These are phyloP conservation scores for Boletus rubescentipes DNA, from an alignment of 768 basidiomycete genomes.

Conservation along the genomic window DNA sequence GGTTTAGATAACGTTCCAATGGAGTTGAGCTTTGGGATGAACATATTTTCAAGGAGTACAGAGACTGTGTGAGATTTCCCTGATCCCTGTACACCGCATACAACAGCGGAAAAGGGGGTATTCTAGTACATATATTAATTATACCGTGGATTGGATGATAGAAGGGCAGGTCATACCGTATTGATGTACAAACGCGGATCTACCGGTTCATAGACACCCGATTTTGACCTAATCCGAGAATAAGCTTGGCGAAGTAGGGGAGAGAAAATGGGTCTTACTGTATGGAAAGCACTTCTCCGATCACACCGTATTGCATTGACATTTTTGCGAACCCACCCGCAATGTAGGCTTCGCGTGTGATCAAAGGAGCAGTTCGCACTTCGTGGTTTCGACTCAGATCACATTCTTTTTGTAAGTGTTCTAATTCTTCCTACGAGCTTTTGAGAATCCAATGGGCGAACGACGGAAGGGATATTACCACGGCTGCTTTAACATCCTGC, in stretches of 20 bases:
- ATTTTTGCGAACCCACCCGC: slow-evolving; percentile 22
- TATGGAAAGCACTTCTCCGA: slow-evolving; percentile 39
- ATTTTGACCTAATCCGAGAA: slow-evolving; percentile 25
- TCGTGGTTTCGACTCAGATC: slow-evolving; percentile 24
- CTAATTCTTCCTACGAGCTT: slow-evolving; percentile 2
- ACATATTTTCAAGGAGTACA: slow-evolving; percentile 63
- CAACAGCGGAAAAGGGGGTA: slow-evolving; percentile 64
- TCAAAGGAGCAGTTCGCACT: slow-evolving; percentile 44
- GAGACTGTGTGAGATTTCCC: slow-evolving; percentile 73
- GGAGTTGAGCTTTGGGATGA: slow-evolving; percentile 46
- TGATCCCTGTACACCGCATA: slow-evolving; percentile 73
- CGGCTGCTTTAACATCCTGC: slow-evolving; percentile 4
- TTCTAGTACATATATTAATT: slow-evolving; percentile 40
- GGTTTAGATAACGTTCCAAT: slow-evolving; percentile 53
- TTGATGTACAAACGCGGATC: slow-evolving; percentile 63
- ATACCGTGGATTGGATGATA: background rate
- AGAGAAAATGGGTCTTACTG: slow-evolving; percentile 22
- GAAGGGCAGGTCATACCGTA: slow-evolving; percentile 41
- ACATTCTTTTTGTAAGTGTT: slow-evolving; percentile 4
- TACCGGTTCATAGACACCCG: slow-evolving; percentile 27
- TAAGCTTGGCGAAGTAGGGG: background rate
- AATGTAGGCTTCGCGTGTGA: slow-evolving; percentile 45
- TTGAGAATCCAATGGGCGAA: background rate
- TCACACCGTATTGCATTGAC: slow-evolving; percentile 56
- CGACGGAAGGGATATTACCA: background rate